phyloP scores from a whole-genome alignment of 2,329 filamentous ascomycete genomes.

The Cladosporium sp. region DNA sequence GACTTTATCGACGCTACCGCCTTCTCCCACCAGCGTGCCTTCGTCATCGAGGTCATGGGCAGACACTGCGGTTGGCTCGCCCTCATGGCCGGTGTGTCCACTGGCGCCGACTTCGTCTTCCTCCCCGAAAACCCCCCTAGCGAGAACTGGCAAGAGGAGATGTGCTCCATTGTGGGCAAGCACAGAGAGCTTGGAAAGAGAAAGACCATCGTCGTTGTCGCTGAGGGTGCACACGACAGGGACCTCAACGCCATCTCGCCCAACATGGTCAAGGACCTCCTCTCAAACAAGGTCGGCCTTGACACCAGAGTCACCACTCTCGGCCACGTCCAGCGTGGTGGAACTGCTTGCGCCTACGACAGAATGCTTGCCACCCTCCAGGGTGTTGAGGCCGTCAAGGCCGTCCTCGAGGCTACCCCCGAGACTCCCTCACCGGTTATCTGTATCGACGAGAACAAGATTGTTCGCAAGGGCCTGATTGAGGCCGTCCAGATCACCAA shows the following conservation, averaged over 20 bases:
- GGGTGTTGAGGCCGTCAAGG: conserved; percentile 88
- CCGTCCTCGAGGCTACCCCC: conserved; percentile 81
- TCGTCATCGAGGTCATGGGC: conserved; percentile 98
- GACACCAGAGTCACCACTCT: conserved; percentile 93
- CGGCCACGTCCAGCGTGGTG: conserved; percentile 95
- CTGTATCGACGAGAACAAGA: conserved; percentile 96
- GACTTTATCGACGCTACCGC: conserved; percentile 97
- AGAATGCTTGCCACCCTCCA: conserved; percentile 88
- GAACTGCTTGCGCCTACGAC: conserved; percentile 87
- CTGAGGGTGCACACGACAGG: conserved; percentile 84
- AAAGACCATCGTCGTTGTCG: conserved; percentile 96
- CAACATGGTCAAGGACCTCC: conserved; percentile 74
- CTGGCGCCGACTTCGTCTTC: conserved; percentile 93
- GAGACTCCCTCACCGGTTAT: conserved; percentile 91
- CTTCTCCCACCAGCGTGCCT: conserved; percentile 87
- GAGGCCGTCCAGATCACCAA: conserved; percentile 84
- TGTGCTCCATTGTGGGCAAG: conserved; percentile 70
- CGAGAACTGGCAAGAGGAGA: conserved; percentile 82
- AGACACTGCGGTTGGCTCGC: conserved; percentile 97
- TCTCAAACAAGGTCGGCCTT: conserved; percentile 72
- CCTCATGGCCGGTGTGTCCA: conserved; percentile 90
- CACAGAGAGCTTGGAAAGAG: conserved; percentile 86
- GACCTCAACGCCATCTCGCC: conserved; percentile 78
- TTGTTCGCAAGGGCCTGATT: conserved; percentile 81
- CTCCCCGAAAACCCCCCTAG: conserved; percentile 88